Base-by-base conservation (phyloP, 805 yeast genomes). In the Pichia insulana region DNA sequence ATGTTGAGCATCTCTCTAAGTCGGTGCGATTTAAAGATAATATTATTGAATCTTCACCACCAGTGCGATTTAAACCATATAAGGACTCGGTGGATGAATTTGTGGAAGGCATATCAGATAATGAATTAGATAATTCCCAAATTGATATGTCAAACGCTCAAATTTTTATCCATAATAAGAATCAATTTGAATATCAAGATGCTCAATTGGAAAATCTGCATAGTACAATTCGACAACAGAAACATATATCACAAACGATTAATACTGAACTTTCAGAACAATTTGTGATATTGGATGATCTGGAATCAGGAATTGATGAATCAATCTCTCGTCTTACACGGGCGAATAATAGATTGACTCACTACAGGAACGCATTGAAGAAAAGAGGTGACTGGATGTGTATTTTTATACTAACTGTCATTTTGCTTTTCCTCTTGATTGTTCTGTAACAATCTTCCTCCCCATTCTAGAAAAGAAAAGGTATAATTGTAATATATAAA, bases 351-450 rank as follows among this genome's bases (percentile, higher is more conserved):
- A 61, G 69, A 43, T 50, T 76, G 37, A 57, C 53, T 7, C 56
- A 55, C 25, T 71, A 72, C 40, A 63, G 64, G 30, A 58, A 58
- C 15, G 65, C 63, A 25, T 62, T 74, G 13, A 65, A 63, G 36
- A 72, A 70, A 43, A 70, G 71, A 48, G 73, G 74, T 0, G 73
- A 70, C 28, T 74, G 80, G 68, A 50, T 66, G 27, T 65, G 70
- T 0, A 76, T 76, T 9, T 48, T 70, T 1, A 58, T 67, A 3
- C 54, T 76, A 42, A 50, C 67, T 2, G 34, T 73, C n/a, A 60
- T 75, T 17, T 51, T 76, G 39, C 50, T 75, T 13, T 46, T 74
- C 4, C 52, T 76, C 25, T 49, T 75, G 43, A 59, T 69, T 18
- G 53, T 73, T 2, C 41, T 71, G 10, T 68, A 62, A 47, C 63